These are phyloP conservation scores for Trichoderma simmonsii DNA, from an alignment of 2,329 filamentous ascomycete genomes.

Conservation along the genomic window DNA sequence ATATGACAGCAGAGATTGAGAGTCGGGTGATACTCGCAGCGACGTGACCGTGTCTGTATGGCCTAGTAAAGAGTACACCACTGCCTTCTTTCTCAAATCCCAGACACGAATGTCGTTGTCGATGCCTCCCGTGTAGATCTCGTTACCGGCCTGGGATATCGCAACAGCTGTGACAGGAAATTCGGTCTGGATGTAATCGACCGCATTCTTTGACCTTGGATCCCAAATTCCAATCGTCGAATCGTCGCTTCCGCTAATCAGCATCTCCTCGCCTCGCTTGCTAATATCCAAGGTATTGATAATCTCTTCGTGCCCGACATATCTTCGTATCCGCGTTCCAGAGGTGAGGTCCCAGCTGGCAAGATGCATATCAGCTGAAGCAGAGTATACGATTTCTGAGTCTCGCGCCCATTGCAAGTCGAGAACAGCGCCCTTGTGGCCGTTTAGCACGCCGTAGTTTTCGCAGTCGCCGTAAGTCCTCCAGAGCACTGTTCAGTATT, in stretches of 20 bases:
- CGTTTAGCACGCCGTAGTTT: constrained; percentile 85
- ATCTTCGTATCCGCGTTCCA: constrained; percentile 85
- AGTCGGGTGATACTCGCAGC: constrained; percentile 86
- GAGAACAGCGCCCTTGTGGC: constrained; percentile 86
- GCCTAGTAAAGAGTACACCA: constrained; percentile 82
- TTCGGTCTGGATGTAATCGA: constrained; percentile 84
- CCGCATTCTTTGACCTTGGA: constrained; percentile 81
- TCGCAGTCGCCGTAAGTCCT: constrained; percentile 88
- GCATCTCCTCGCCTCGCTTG: constrained; percentile 82
- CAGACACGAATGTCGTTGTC: constrained; percentile 97
- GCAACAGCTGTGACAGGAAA: constrained; percentile 91
- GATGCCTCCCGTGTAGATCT: constrained; percentile 90
- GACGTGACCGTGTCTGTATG: constrained; percentile 93
- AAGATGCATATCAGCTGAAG: constrained; percentile 88
- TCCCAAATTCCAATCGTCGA: constrained; percentile 96
- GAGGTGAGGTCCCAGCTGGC: constrained; percentile 95
- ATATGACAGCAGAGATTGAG: constrained; percentile 84
- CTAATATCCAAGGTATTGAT: constrained; percentile 89
- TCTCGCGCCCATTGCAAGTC: constrained; percentile 97
- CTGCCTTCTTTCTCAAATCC: constrained; percentile 88
- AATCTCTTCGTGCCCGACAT: constrained; percentile 92
- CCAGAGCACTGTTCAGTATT: constrained; percentile 70
- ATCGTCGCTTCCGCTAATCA: constrained; percentile 91
- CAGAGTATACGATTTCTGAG: constrained; percentile 84
- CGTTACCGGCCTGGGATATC: constrained; percentile 90